Evolutionary conservation across 2,329 filamentous ascomycete genomes (phyloP).

Genomic region (Microsporum ferrugineum): DNA sequence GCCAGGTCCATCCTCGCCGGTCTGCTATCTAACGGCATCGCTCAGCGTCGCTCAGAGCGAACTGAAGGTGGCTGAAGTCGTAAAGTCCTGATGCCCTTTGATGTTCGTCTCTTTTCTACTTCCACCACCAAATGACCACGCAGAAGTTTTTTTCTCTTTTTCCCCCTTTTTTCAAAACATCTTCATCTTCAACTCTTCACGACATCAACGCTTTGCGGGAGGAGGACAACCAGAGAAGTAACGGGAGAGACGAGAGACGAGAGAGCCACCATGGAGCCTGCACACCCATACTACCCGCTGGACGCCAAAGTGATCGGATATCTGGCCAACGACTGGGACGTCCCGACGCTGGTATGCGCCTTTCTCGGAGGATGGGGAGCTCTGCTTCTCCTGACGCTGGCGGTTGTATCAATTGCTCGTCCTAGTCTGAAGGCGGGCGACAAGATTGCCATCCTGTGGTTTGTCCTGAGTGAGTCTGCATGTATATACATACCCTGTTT

Average conservation of each 20-base stretch:
- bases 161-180: not conserved
- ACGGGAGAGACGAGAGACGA: not conserved
- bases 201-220: not conserved
- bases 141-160: not conserved
- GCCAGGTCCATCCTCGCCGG: slow-evolving; percentile 26
- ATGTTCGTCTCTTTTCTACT: too few relatives aligned
- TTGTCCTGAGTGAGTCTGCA: slow-evolving; percentile 52
- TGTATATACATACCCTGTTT: not conserved
- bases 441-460: slow-evolving; percentile 57
- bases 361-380: slow-evolving; percentile 48
- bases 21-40: slow-evolving; percentile 14
- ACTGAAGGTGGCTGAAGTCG: not conserved
- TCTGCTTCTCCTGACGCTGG: slow-evolving; percentile 48
- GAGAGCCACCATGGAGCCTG: slow-evolving; percentile 7
- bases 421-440: slow-evolving; percentile 46
- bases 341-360: slow-evolving; percentile 46
- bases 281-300: slow-evolving; percentile 62
- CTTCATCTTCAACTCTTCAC: not conserved
- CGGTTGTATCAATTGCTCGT: slow-evolving; percentile 42
- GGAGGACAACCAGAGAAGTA: not conserved
- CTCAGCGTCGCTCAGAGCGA: not conserved
- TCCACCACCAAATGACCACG: too few relatives aligned
- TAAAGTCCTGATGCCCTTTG: not conserved
- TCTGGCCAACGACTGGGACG: slow-evolving; percentile 52
- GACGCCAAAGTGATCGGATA: slow-evolving; percentile 52